These are phyloP conservation scores for Sporothrix mexicana DNA, from an alignment of 2,329 filamentous ascomycete species.

Conservation along the genomic window DNA sequence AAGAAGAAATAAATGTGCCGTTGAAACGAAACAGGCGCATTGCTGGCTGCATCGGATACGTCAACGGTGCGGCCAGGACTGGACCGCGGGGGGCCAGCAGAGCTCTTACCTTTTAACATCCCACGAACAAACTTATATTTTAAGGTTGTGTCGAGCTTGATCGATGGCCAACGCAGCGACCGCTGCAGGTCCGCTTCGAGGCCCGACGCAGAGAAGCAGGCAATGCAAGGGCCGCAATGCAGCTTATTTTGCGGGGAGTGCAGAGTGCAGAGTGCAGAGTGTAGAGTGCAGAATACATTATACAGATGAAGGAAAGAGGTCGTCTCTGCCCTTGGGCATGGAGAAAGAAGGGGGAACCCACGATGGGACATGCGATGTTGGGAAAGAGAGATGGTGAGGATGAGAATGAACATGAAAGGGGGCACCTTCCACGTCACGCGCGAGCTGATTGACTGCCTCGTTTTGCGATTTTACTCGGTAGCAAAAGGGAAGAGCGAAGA, in stretches of 20 bases:
- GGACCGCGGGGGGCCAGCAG: conserved; percentile 31
- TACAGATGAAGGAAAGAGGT: background rate
- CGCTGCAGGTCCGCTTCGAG: conserved; percentile 26
- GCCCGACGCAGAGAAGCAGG: conserved; percentile 12
- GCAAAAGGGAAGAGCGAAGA: background rate
- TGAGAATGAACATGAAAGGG: background rate
- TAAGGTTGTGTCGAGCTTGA: conserved; percentile 12
- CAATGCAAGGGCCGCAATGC: conserved; percentile 29
- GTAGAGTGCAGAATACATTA: background rate
- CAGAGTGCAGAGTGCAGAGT: background rate
- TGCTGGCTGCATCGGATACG: conserved; percentile 32
- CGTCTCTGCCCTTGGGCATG: background rate
- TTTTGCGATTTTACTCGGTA: background rate
- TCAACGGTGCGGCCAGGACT: conserved; percentile 9
- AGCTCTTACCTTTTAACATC: too few relatives aligned
- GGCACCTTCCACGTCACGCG: conserved; percentile 19
- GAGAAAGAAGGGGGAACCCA: background rate
- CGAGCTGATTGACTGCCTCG: conserved; percentile 28
- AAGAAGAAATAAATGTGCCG: background rate
- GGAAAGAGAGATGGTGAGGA: background rate
- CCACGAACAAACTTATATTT: background rate
- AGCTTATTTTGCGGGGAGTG: conserved; percentile 27
- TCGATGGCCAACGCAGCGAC: conserved; percentile 28
- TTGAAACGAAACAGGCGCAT: conserved; percentile 38
- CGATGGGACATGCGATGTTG: background rate